Percentiles rank a stretch among this genome's conserved stretches.
Evolutionary conservation across 2,329 filamentous ascomycete genomes (phyloP).

Genomic region (Aspergillaceae sp.): DNA sequence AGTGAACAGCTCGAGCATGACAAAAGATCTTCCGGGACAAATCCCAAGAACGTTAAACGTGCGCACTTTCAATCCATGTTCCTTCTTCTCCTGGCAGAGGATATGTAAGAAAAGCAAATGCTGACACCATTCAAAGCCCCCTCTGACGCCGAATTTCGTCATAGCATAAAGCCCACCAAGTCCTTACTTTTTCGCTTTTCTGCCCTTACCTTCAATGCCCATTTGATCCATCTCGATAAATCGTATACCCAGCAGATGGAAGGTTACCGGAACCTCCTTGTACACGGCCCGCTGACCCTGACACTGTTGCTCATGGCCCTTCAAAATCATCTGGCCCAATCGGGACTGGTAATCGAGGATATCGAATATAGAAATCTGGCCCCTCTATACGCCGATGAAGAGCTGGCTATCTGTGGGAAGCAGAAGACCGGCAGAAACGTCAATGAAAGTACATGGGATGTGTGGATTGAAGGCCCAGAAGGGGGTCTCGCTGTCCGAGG

Average conservation of each 20-base stretch:
- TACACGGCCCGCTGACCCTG: constrained; percentile 78
- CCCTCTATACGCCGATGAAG: constrained; percentile 67
- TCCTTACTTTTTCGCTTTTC: constrained; percentile 81
- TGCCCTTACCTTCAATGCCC: constrained; percentile 84
- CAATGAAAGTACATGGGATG: constrained; percentile 42
- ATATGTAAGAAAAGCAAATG: constrained; percentile 3
- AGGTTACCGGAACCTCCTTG: constrained; percentile 64
- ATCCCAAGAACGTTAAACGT: constrained; percentile 28
- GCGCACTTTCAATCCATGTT: constrained; percentile 12
- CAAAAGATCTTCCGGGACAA: constrained; percentile 15
- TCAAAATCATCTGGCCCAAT: constrained; percentile 41
- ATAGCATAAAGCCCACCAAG: constrained; percentile 57
- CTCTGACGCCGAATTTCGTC: constrained; percentile 44
- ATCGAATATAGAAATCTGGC: constrained; percentile 75
- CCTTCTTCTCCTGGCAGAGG: background rate
- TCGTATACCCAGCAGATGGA: constrained; percentile 62
- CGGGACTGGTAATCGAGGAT: constrained; percentile 37
- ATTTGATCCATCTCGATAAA: constrained; percentile 77
- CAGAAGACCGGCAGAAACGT: constrained; percentile 35
- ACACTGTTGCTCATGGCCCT: constrained; percentile 67
- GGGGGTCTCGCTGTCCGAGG: constrained; percentile 59
- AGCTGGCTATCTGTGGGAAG: constrained; percentile 60
- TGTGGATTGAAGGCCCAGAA: constrained; percentile 56
- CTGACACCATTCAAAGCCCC: constrained; percentile 35
- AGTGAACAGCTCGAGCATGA: constrained; percentile 24